phyloP scores from a whole-genome alignment of 208 protist species.

The Herpetomonas samuelpessoai region DNA sequence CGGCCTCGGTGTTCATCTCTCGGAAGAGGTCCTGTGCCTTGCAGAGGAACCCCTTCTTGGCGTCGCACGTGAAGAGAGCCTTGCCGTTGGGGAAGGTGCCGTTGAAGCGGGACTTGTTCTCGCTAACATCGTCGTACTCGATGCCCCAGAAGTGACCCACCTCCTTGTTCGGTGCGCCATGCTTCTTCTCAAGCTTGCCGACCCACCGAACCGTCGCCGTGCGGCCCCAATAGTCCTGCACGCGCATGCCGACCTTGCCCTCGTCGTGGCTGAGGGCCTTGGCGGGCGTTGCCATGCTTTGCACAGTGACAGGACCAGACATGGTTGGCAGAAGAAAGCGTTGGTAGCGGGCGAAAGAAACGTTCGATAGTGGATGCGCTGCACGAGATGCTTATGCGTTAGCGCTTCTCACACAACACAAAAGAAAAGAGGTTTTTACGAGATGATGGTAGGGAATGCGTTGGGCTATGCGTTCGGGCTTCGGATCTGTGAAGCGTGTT shows the following conservation, averaged over 20 bases:
- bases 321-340: no score
- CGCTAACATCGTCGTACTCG: constrained; percentile 67
- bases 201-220: constrained; percentile 59
- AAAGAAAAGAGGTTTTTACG: no score
- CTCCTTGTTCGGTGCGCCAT: constrained; percentile 38
- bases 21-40: constrained; percentile 44
- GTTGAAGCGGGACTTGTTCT: constrained; percentile 39
- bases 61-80: constrained; percentile 52
- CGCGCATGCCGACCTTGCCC: constrained; percentile 59
- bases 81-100: constrained; percentile 46
- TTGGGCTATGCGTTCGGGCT: no score
- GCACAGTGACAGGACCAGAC: no score
- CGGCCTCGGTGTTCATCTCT: constrained; percentile 50
- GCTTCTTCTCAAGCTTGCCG: constrained; percentile 61
- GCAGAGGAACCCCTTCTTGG: constrained; percentile 37
- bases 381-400: no score
- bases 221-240: constrained; percentile 73
- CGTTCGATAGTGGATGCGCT: no score
- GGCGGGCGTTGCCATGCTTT: background rate
- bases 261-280: constrained; percentile 20
- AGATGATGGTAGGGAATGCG: no score
- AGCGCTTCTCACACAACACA: no score
- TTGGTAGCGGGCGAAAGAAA: no score
- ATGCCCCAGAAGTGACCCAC: constrained; percentile 50
- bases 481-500: no score